These are phyloP conservation scores for Candida sanyiensis DNA, from an alignment of 805 yeast genomes.

Conservation along the genomic window DNA sequence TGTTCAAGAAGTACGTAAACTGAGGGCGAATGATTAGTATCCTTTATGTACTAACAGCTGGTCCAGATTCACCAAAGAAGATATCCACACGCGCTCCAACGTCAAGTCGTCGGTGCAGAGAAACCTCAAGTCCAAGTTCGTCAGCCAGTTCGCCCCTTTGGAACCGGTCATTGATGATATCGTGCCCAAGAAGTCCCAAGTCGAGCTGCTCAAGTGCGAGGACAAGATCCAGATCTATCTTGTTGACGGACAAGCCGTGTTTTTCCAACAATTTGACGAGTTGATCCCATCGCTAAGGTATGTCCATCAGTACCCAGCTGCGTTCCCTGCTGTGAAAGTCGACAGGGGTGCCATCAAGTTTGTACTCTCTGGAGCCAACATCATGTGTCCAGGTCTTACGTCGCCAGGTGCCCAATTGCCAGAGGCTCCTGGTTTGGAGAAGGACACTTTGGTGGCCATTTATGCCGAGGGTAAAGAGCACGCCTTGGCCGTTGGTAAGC, in stretches of 20 bases:
- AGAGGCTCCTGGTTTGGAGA: slow-evolving; percentile 56
- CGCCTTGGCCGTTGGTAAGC: slow-evolving; percentile 87
- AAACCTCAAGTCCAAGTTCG: slow-evolving; percentile 70
- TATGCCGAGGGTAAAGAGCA: slow-evolving; percentile 91
- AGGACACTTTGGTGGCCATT: slow-evolving; percentile 70
- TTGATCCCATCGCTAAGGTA: slow-evolving; percentile 69
- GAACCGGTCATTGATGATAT: slow-evolving; percentile 75
- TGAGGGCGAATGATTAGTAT: too few relatives aligned
- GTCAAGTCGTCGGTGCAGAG: slow-evolving; percentile 93
- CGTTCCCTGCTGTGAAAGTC: slow-evolving; percentile 82
- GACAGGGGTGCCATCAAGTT: slow-evolving; percentile 96
- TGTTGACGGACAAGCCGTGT: slow-evolving; percentile 65
- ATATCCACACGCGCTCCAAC: slow-evolving; percentile 84
- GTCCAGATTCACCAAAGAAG: slow-evolving; percentile 79
- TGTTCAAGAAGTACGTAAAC: slow-evolving; percentile 48
- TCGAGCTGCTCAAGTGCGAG: slow-evolving; percentile 78
- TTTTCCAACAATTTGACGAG: slow-evolving; percentile 77
- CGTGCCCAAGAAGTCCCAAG: slow-evolving; percentile 84
- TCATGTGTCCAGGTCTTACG: slow-evolving; percentile 94
- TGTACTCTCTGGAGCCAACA: slow-evolving; percentile 91
- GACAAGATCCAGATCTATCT: slow-evolving; percentile 78
- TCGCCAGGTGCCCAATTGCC: slow-evolving; percentile 81
- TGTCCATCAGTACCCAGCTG: slow-evolving; percentile 76
- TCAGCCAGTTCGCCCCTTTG: slow-evolving; percentile 64
- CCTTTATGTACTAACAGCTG: too few relatives aligned